Base-by-base conservation (phyloP, 2,329 filamentous ascomycete species). In the Orbilia javanica region DNA sequence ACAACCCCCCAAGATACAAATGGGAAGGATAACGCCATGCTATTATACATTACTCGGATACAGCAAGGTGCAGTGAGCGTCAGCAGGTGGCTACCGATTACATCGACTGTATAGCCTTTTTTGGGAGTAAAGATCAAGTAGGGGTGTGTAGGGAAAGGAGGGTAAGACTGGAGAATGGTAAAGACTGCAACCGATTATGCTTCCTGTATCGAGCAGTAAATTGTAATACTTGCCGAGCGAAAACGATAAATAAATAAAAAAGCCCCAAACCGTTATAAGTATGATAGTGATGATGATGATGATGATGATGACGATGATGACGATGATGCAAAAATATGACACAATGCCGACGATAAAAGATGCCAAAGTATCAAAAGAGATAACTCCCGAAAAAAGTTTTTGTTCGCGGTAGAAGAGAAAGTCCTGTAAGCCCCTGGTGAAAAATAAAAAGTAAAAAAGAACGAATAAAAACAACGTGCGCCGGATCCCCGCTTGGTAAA, bases 11-110 rank as follows among this genome's bases (percentile, higher is more conserved):
- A 13, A 50, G 18, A 50, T 22, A 27, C 20, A 25, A 34, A 20
- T 20, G n/a, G 48, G 46, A 73, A 62, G 36, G 34, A 34, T 39
- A 66, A 67, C 63, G 42, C 65, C 46, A 70, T 57, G 72, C 65
- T 76, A 76, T 76, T 76, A 76, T 76, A 76, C 64, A 76, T 76
- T 76, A 76, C 72, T 69, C 72, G 53, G 65, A 76, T 70, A 76
- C 64, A 76, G 65, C 69, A 34, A 46, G 31, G 50, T 76, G 72
- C 72, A 70, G 72, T 67, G 55, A 63, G 65, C 57, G 46, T 52
- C 27, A 52, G 55, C 53, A 34, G 29, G 25, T 22, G 48, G 44
- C 36, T 60, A 57, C 29, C 52, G 29, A 57, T 29, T 53, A 13
- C 31, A 53, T 53, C 25, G 50, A 36, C 13, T 36, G 46, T 42